Conservation (phyloP, 2,329 filamentous ascomycete genomes). For the Cercospora janseana region DNA sequence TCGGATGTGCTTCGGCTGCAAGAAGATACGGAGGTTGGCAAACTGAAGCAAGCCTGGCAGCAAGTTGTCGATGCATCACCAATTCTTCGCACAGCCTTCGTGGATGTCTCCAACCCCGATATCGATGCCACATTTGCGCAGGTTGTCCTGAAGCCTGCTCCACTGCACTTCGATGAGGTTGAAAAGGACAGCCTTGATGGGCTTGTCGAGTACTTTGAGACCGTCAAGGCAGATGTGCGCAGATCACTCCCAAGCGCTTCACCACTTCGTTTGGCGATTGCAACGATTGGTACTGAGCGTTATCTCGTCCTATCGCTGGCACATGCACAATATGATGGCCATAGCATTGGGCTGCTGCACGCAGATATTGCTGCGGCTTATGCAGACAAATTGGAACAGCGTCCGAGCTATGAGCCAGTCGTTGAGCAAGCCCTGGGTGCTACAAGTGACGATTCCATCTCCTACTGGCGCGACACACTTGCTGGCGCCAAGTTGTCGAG, state of each 20-base stretch:
- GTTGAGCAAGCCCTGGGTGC: constrained; percentile 55
- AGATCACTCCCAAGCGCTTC: constrained; percentile 33
- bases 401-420: constrained; percentile 53
- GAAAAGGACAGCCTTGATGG: constrained; percentile 28
- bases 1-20: constrained; percentile 70
- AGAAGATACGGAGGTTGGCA: constrained; percentile 53
- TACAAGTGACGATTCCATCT: constrained; percentile 47
- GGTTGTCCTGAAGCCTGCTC: constrained; percentile 43
- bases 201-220: constrained; percentile 36
- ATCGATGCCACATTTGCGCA: constrained; percentile 59
- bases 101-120: constrained; percentile 60
- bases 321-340: constrained; percentile 87
- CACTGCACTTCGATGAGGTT: constrained; percentile 40
- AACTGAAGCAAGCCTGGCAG: constrained; percentile 61
- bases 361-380: constrained; percentile 69
- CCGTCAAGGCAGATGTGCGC: constrained; percentile 39
- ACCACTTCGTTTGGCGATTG: constrained; percentile 41
- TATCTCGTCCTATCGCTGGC: constrained; percentile 69
- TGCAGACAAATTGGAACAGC: constrained; percentile 28
- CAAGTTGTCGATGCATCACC: constrained; percentile 60
- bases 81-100: constrained; percentile 73
- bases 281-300: constrained; percentile 36
- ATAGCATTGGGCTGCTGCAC: constrained; percentile 74
- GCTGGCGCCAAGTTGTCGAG: constrained; percentile 47
- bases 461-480: constrained; percentile 72